Percentiles rank a stretch among this genome's conserved stretches.
Evolutionary conservation across 257 asterid species (phyloP).

Genomic region (Nyctanthes arbortristis): DNA sequence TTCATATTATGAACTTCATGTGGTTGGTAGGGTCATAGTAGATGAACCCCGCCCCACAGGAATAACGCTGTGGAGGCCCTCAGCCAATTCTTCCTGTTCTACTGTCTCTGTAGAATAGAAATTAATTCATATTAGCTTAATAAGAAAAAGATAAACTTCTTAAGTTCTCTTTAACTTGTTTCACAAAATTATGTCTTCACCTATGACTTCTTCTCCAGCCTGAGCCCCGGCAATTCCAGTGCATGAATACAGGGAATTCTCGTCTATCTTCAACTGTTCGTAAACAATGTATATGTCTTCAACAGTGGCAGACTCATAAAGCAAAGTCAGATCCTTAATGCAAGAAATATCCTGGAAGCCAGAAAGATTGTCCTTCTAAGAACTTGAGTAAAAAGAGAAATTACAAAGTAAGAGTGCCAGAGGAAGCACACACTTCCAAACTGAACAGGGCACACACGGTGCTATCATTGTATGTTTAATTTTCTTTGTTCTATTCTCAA

Average conservation of each 20-base stretch:
- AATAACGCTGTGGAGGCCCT: conserved; percentile 57
- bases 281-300: conserved; percentile 82
- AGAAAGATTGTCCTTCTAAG: conserved; percentile 18
- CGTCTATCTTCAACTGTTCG: conserved; percentile 85
- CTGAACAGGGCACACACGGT: background rate
- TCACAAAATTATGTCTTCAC: conserved; percentile 38
- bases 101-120: conserved; percentile 43
- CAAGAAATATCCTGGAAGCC: conserved; percentile 76
- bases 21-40: conserved; percentile 90
- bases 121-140: background rate
- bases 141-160: background rate
- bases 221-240: conserved; percentile 88
- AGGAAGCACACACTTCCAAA: background rate
- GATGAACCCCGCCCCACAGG: conserved; percentile 97
- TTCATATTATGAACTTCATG: conserved; percentile 38
- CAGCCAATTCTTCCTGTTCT: conserved; percentile 57
- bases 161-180: background rate
- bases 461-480: background rate
- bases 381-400: background rate
- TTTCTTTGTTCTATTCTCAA: background rate
- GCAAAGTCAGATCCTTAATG: conserved; percentile 78
- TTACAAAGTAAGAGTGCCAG: conserved; percentile 15
- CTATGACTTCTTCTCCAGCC: conserved; percentile 71
- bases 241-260: conserved; percentile 83
- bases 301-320: conserved; percentile 81